A percentile compares a stretch with the other conserved stretches of the same genome.
Evolutionary conservation across 805 yeast species (phyloP).

Genomic region (Barnettozyma pratensis): DNA sequence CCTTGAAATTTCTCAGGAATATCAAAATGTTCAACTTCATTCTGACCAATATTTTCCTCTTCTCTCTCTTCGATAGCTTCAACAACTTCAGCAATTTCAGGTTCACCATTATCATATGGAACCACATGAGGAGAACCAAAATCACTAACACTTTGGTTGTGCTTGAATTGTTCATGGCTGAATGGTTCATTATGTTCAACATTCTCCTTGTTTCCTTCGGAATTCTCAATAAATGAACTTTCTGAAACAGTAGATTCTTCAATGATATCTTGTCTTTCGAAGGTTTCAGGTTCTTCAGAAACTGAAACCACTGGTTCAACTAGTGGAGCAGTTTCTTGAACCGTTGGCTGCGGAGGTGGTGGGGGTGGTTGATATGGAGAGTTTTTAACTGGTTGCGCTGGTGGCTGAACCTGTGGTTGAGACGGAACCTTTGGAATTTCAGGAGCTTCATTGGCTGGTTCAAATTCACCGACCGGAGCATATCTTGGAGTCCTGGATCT

Average conservation of each 20-base stretch:
- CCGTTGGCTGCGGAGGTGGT: not conserved
- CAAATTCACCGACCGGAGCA: not conserved
- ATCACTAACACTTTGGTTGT: conserved; percentile 10
- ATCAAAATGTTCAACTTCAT: conserved; percentile 6
- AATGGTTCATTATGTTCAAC: no score
- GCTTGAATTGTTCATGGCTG: no score
- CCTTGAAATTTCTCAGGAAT: conserved; percentile 10
- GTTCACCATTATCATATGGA: conserved; percentile 2
- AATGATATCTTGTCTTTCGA: not conserved
- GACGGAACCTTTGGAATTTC: not conserved
- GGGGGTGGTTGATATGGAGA: not conserved
- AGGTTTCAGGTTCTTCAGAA: not conserved
- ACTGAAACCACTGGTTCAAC: not conserved
- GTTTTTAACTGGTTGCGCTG: not conserved
- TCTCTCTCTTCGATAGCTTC: conserved; percentile 1
- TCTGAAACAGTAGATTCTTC: conserved; percentile 2
- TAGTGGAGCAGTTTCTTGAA: not conserved
- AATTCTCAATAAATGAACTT: not conserved
- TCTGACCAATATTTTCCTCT: not conserved
- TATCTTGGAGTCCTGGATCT: conserved; percentile 6
- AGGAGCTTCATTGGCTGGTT: not conserved
- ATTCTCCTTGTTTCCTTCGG: no score
- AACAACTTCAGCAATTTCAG: conserved; percentile 11
- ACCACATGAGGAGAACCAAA: conserved; percentile 9
- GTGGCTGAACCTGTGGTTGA: not conserved